These are phyloP conservation scores for Zanthoxylum bungeanum DNA, from an alignment of 345 rosid genomes.

Conservation along the genomic window DNA sequence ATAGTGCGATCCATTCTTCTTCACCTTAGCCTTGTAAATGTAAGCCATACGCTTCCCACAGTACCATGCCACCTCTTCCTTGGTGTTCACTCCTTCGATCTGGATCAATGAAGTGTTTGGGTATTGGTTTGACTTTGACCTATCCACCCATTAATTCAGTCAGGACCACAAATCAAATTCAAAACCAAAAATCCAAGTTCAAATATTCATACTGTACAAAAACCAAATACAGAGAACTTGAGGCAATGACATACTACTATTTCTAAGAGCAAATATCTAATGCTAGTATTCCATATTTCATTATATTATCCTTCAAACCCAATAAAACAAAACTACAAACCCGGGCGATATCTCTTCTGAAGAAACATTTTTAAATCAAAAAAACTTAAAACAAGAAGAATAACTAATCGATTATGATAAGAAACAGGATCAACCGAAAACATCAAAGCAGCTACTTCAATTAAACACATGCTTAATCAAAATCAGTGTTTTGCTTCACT, in stretches of 20 bases:
- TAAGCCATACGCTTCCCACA: conserved; percentile 88
- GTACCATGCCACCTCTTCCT: conserved; percentile 82
- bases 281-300: background rate
- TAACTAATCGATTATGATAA: background rate
- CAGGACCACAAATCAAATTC: too few species aligned
- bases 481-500: background rate
- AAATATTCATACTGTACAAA: background rate
- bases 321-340: background rate
- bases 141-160: too few species aligned
- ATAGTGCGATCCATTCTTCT: conserved; percentile 76
- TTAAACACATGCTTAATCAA: background rate
- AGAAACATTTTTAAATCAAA: background rate
- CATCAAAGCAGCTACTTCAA: background rate
- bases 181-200: too few species aligned
- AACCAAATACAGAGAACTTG: background rate
- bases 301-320: background rate
- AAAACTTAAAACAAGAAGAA: background rate
- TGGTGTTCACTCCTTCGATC: conserved; percentile 88
- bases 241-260: background rate
- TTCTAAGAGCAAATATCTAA: background rate
- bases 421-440: background rate
- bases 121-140: conserved; percentile 90
- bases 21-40: conserved; percentile 89
- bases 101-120: conserved; percentile 77
- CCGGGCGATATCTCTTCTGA: background rate